phyloP scores from a whole-genome alignment of 495 filamentous ascomycete genomes.

The Penicillium silybi region DNA sequence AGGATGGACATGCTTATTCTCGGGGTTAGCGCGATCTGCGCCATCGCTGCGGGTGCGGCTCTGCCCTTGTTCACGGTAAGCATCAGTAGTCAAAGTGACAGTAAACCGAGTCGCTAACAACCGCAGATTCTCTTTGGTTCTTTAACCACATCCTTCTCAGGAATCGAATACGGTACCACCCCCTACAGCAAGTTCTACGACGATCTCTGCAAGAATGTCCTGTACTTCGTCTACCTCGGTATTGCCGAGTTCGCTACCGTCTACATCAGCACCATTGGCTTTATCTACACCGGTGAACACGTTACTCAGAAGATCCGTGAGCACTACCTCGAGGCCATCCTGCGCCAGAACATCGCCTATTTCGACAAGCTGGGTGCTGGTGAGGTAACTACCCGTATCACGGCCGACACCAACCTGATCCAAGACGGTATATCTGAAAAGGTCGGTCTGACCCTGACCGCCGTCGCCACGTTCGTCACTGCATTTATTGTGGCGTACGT shows the following conservation, averaged over 20 bases:
- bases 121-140: constrained; percentile 65
- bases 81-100: not conserved
- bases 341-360: constrained; percentile 88
- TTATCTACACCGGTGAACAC: constrained; percentile 92
- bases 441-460: constrained; percentile 68
- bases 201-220: constrained; percentile 59
- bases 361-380: constrained; percentile 90
- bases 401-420: constrained; percentile 82
- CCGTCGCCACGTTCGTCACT: constrained; percentile 73
- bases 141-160: constrained; percentile 67
- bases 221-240: constrained; percentile 90
- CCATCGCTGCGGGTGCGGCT: constrained; percentile 75
- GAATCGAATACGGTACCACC: constrained; percentile 49
- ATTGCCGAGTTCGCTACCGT: constrained; percentile 79
- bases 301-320: constrained; percentile 80
- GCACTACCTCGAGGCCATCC: constrained; percentile 75
- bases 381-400: constrained; percentile 90
- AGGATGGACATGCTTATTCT: constrained; percentile 72
- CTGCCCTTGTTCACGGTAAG: constrained; percentile 82
- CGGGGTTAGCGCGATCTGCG: constrained; percentile 55
- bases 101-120: not conserved
- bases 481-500: constrained; percentile 88
- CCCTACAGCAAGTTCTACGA: constrained; percentile 52
- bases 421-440: constrained; percentile 90
- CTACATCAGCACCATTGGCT: constrained; percentile 80